Percentiles rank a stretch among this genome's conserved stretches.
phyloP scores from a whole-genome alignment of 2,329 filamentous ascomycete species.

The Colletotrichum sp. region DNA sequence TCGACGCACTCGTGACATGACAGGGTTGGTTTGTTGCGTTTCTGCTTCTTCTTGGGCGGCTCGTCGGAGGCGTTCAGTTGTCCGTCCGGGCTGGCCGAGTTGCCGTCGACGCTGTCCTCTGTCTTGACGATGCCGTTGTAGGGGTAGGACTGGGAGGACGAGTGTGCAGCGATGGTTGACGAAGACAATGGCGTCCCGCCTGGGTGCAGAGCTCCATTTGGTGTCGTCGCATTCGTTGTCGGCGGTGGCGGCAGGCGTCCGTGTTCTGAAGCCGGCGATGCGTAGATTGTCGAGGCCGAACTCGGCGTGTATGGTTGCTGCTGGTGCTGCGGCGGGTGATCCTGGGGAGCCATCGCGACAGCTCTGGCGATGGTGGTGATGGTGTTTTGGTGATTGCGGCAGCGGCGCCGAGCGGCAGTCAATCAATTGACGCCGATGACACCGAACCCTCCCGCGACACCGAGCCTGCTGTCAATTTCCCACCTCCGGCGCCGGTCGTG shows the following conservation, averaged over 20 bases:
- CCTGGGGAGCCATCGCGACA: background rate
- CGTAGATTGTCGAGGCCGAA: conserved; percentile 12
- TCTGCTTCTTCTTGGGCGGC: conserved; percentile 74
- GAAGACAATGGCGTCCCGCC: background rate
- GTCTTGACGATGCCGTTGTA: conserved; percentile 3
- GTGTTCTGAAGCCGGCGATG: conserved; percentile 11
- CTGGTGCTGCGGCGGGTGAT: background rate
- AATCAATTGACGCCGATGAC: background rate
- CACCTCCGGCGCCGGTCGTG: background rate
- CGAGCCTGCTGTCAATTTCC: background rate
- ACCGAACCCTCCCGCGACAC: background rate
- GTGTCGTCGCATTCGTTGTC: background rate
- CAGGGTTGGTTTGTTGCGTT: conserved; percentile 82
- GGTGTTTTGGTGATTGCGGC: background rate
- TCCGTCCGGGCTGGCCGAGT: conserved; percentile 7
- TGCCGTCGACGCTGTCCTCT: background rate
- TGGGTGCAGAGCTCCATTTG: background rate
- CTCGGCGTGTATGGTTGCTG: background rate
- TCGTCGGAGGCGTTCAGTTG: conserved; percentile 23
- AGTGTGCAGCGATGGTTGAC: background rate
- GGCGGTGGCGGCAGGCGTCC: background rate
- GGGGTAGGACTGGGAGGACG: background rate
- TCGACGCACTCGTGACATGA: conserved; percentile 83
- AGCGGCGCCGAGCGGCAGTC: background rate
- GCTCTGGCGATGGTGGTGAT: background rate